These are phyloP conservation scores for Lumnitzera racemosa DNA, from an alignment of 345 rosid genomes.

Conservation along the genomic window DNA sequence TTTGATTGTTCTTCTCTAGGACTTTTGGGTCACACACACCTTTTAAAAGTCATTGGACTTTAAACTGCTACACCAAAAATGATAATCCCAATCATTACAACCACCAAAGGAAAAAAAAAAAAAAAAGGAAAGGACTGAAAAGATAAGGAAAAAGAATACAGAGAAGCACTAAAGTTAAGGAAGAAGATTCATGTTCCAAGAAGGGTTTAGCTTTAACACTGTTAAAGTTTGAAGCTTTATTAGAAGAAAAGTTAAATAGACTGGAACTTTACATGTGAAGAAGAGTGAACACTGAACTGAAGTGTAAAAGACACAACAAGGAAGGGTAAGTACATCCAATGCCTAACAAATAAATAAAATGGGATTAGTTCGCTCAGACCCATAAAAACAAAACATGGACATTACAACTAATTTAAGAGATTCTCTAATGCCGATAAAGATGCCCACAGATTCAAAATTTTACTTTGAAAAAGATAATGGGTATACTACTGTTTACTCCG, in stretches of 20 bases:
- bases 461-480: too few relatives aligned
- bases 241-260: too few relatives aligned
- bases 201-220: too few relatives aligned
- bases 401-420: too few relatives aligned
- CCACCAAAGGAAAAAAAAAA: background rate
- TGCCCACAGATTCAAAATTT: background rate
- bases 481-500: too few relatives aligned
- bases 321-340: background rate
- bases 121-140: background rate
- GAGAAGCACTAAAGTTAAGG: background rate
- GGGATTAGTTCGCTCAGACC: background rate
- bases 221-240: too few relatives aligned
- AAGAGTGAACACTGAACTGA: too few relatives aligned
- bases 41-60: too few relatives aligned
- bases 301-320: too few relatives aligned
- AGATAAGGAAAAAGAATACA: background rate
- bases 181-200: too few relatives aligned
- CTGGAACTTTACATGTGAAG: too few relatives aligned
- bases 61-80: slow-evolving; percentile 5
- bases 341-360: background rate
- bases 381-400: background rate
- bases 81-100: slow-evolving; percentile 11
- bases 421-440: background rate
- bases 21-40: background rate
- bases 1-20: background rate